These are phyloP conservation scores for Quercus agrifolia DNA, from an alignment of 306 rosid species.

Conservation along the genomic window DNA sequence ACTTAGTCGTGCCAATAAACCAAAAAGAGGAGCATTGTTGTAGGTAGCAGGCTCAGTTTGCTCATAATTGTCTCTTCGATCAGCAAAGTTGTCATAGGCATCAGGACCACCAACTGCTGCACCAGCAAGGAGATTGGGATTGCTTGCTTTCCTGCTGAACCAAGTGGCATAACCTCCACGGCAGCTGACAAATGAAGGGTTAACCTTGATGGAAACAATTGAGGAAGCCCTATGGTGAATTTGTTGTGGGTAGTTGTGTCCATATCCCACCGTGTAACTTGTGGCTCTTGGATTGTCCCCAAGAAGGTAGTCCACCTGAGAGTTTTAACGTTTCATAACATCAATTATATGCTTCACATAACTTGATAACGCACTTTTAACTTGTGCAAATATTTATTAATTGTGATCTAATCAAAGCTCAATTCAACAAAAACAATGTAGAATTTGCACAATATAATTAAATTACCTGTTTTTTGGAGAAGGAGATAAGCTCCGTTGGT, in stretches of 20 bases:
- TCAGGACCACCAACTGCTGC: constrained; percentile 95
- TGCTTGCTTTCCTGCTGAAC: constrained; percentile 68
- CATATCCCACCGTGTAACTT: constrained; percentile 93
- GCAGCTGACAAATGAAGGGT: constrained; percentile 76
- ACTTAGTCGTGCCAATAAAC: constrained; percentile 67
- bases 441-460: too few relatives aligned
- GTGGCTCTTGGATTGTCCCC: constrained; percentile 97
- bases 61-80: constrained; percentile 81
- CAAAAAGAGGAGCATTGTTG: constrained; percentile 95
- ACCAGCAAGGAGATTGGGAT: constrained; percentile 78
- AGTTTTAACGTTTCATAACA: neutral
- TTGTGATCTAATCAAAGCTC: too few relatives aligned
- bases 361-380: too few relatives aligned
- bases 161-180: constrained; percentile 91
- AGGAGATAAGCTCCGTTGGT: constrained; percentile 60
- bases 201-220: constrained; percentile 76
- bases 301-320: constrained; percentile 84
- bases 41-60: constrained; percentile 98
- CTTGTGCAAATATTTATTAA: too few relatives aligned
- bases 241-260: constrained; percentile 73
- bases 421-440: too few relatives aligned
- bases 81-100: constrained; percentile 94
- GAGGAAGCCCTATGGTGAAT: constrained; percentile 93
- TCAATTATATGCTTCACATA: too few relatives aligned
- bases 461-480: constrained; percentile 76